Base-by-base conservation (phyloP, 73 alveolate species). In the Halteria grandinella region DNA sequence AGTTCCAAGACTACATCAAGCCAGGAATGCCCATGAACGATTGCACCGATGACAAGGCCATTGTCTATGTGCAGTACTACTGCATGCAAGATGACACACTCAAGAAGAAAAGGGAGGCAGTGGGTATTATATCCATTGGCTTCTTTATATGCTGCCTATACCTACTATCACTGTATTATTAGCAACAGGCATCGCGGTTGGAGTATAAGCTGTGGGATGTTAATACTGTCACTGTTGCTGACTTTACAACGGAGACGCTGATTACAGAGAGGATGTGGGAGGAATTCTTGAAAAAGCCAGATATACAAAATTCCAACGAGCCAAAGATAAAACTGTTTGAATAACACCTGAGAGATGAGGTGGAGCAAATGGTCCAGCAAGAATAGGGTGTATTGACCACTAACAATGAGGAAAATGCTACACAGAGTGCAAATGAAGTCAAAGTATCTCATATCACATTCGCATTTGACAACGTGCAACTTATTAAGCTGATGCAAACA, bases 201-300 rank as follows among this genome's bases (percentile, higher is more conserved):
- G 75, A 73, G n/a, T 70, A 29, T 70, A 51, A 70, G 31, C 25
- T 73, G 21, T 73, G 75, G 74, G 85, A 73, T 54, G 63, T 73
- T 11, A 47, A 28, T 20, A 73, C 85, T 21, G 85, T 73, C 6
- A 73, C 85, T 36, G 55, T 75, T 29, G 85, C 74, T 2, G 85
- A 73, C 28, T 73, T 48, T 29, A 73, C 85, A 8, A 62, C 32
- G 3, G 85, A 73, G 51, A 40, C 32, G n/a, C 24, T 12, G 11
- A 54, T 73, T 1, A 47, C 76, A 17, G 20, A 54, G 11, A 21
- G 25, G 12, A 50, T 54, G 29, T 73, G 71, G 74, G 23, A 73
- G 10, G 23, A 1, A 10, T 52, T 73, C 64, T 18, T 43, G 15
- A 15, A 23, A 14, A 18, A 45, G 44, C 63, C 43, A 4, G 72